Conservation (phyloP, 106 monocot species). For the Platanthera guangdongensis region DNA sequence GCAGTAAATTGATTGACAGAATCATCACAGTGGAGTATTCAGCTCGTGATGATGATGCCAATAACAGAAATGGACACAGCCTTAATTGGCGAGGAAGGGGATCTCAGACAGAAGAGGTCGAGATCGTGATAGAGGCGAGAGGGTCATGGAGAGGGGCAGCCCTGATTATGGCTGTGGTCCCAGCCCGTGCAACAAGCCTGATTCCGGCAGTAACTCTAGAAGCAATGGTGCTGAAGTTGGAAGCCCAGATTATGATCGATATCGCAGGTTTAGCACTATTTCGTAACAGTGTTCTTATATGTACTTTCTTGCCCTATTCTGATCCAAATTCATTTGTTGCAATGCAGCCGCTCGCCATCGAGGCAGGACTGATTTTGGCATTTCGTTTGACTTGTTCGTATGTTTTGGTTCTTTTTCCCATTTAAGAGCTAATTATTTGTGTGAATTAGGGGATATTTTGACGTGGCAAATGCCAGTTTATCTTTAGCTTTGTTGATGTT, state of each 20-base stretch:
- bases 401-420: too few species aligned
- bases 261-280: slow-evolving; percentile 3
- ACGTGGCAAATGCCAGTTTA: too few species aligned
- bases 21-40: slow-evolving; percentile 89
- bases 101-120: slow-evolving; percentile 36
- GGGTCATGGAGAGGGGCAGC: slow-evolving; percentile 64
- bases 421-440: too few species aligned
- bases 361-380: too few species aligned
- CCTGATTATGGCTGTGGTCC: slow-evolving; percentile 77
- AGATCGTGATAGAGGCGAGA: slow-evolving; percentile 47
- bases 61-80: slow-evolving; percentile 72
- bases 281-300: too few species aligned
- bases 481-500: too few species aligned
- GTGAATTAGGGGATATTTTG: too few species aligned
- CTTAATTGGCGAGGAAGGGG: slow-evolving; percentile 49
- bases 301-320: too few species aligned
- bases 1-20: slow-evolving; percentile 81
- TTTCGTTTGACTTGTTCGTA: too few species aligned
- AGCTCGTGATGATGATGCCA: slow-evolving; percentile 83
- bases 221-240: slow-evolving; percentile 35
- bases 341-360: too few species aligned
- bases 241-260: slow-evolving; percentile 35
- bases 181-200: slow-evolving; percentile 33
- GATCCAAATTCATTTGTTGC: too few species aligned
- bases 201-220: neutral